These are phyloP conservation scores for Silene latifolia DNA, from an alignment of 148 eudicot genomes.

Conservation along the genomic window DNA sequence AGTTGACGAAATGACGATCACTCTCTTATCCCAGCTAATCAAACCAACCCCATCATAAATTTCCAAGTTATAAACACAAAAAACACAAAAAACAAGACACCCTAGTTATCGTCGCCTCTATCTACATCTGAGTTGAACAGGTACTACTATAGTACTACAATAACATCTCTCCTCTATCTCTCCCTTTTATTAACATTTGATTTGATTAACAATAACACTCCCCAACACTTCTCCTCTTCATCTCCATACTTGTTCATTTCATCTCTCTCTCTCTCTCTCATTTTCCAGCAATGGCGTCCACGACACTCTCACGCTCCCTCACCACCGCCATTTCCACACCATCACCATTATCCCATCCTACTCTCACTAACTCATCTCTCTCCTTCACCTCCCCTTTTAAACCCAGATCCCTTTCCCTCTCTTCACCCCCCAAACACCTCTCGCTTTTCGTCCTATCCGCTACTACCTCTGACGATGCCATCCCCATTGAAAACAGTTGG, in stretches of 20 bases:
- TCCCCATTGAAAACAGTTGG: constrained; percentile 73
- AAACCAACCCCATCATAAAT: background rate
- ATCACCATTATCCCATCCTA: background rate
- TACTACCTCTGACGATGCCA: constrained; percentile 37
- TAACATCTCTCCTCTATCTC: background rate
- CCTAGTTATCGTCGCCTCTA: background rate
- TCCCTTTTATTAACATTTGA: constrained; percentile 6
- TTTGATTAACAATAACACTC: too few species aligned
- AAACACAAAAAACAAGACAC: background rate
- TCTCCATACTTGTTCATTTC: constrained; percentile 9
- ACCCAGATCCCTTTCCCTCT: constrained; percentile 41
- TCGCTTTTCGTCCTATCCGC: constrained; percentile 30
- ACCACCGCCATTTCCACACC: background rate
- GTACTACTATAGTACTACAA: too few species aligned
- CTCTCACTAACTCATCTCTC: background rate
- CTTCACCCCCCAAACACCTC: constrained; percentile 23
- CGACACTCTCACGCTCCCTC: constrained; percentile 15
- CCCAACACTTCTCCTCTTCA: constrained; percentile 34
- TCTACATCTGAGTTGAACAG: too few species aligned
- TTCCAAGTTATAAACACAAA: too few species aligned
- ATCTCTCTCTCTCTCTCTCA: constrained; percentile 22
- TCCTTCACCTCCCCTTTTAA: constrained; percentile 12
- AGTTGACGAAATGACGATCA: too few species aligned
- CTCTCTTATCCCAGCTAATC: too few species aligned
- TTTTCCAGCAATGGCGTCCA: constrained; percentile 19